Conservation (phyloP, 768 basidiomycete genomes). For the Termitomyces eurrhizus region DNA sequence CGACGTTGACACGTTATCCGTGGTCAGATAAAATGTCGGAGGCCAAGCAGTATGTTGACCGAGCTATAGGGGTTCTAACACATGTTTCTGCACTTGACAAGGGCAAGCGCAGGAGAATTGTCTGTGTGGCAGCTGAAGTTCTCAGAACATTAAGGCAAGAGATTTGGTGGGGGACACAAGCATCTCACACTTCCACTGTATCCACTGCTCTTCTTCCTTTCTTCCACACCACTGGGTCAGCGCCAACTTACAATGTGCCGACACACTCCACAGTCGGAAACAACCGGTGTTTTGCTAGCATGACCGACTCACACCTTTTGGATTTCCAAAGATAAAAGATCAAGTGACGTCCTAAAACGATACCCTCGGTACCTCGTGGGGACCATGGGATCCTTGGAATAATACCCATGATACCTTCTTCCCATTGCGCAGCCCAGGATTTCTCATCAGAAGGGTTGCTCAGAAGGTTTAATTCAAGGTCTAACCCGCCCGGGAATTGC, state of each 20-base stretch:
- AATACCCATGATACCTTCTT: neutral
- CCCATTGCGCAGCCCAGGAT: neutral
- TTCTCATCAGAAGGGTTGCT: neutral
- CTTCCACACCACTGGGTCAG: neutral
- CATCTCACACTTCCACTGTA: neutral
- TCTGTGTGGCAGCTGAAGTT: conserved; percentile 35
- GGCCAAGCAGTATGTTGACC: conserved; percentile 33
- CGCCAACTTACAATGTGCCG: neutral
- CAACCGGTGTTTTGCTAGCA: conserved; percentile 10
- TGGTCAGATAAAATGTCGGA: conserved; percentile 34
- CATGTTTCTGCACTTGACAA: conserved; percentile 29
- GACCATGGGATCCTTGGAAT: neutral
- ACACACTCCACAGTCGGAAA: conserved; percentile 1
- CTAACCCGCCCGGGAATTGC: neutral
- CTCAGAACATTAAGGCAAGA: conserved; percentile 30
- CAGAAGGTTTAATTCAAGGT: neutral
- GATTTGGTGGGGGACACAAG: conserved; percentile 18
- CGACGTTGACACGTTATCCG: conserved; percentile 35
- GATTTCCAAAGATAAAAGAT: neutral
- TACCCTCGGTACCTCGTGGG: neutral
- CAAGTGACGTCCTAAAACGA: neutral
- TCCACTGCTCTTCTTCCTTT: neutral
- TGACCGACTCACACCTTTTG: conserved; percentile 7
- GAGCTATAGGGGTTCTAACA: conserved; percentile 33
- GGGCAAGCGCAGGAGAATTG: conserved; percentile 34